phyloP scores from a whole-genome alignment of 1,139 yeast species.

The Eremothecium cymbalariae region DNA sequence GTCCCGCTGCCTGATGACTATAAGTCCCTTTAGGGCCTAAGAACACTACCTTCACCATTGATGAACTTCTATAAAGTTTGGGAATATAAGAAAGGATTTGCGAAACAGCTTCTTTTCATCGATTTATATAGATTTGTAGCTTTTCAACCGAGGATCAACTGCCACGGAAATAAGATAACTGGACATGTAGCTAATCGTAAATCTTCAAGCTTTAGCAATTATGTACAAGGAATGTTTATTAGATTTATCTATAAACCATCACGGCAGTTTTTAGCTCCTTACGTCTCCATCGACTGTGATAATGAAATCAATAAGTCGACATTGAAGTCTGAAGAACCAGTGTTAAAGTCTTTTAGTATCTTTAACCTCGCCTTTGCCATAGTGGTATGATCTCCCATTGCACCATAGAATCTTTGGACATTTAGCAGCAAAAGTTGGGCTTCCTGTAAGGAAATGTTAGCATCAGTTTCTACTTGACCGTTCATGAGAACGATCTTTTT shows the following conservation, averaged over 20 bases:
- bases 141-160: too few relatives aligned
- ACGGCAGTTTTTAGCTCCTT: conserved; percentile 6
- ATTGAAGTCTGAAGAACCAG: conserved; percentile 55
- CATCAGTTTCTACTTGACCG: conserved; percentile 70
- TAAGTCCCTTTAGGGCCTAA: conserved; percentile 89
- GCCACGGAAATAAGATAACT: too few relatives aligned
- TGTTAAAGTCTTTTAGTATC: conserved; percentile 59
- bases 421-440: conserved; percentile 73
- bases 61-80: background rate
- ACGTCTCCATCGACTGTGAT: conserved; percentile 61
- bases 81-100: too few relatives aligned
- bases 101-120: too few relatives aligned
- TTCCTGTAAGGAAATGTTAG: conserved; percentile 51
- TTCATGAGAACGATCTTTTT: conserved; percentile 77
- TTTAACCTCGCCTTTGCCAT: conserved; percentile 44
- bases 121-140: too few relatives aligned
- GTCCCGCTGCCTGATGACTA: conserved; percentile 86
- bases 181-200: too few relatives aligned
- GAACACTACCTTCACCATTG: conserved; percentile 45
- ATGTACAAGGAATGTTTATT: too few relatives aligned
- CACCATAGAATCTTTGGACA: conserved; percentile 84
- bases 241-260: too few relatives aligned
- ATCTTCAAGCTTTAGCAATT: too few relatives aligned
- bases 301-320: conserved; percentile 61
- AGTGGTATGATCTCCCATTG: conserved; percentile 39